Evolutionary conservation across 192 early-diverging fungal genomes (phyloP), one percentile per base, ranked within the genome.

Genomic region (Coemansia sp.): DNA sequence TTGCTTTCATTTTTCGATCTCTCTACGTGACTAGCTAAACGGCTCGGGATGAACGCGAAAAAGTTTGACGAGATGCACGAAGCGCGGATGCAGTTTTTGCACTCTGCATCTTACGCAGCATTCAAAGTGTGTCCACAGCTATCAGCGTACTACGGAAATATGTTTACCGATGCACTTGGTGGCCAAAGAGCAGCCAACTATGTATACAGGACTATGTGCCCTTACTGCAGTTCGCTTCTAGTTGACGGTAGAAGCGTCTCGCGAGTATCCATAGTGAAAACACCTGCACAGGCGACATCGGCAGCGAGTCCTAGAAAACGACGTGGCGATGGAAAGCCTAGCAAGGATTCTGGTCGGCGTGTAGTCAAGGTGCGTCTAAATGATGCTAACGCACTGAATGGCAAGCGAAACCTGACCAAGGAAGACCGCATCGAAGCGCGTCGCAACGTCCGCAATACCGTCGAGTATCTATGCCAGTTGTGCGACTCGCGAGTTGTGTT

Each of bases 111-210:
- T 1, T 72, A 70, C 6, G 63, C 73, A 5, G 80, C 67, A 8
- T 83, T 83, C 55, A 68, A 64, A 29, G 66, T 83, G 34, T 83
- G 80, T 32, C 80, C 80, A 3, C 80, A 83, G 66, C 68, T 83
- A 8, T 72, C 80, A 14, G 72, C 72, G 2, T 83, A 77, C 51
- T 77, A 69, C 31, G 80, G 80, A 41, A 69, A 68, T 50, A 29
- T 72, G 64, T 75, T 83, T 32, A 42, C 58, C 25, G 67, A 64
- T 1, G 65, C 65, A 1, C 76, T 70, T 10, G 73, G 72, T 11
- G 45, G 50, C 9, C 68, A 73, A 17, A 66, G 69, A 4, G 63
- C 58, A 7, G 60, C 69, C 9, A 67, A 74, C 32, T 44, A 61
- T 5, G 66, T 83, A 8, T 36, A 44, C 31, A 72, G 80, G 3